phyloP scores from a whole-genome alignment of 257 asterid genomes.

The Haberlea rhodopensis region DNA sequence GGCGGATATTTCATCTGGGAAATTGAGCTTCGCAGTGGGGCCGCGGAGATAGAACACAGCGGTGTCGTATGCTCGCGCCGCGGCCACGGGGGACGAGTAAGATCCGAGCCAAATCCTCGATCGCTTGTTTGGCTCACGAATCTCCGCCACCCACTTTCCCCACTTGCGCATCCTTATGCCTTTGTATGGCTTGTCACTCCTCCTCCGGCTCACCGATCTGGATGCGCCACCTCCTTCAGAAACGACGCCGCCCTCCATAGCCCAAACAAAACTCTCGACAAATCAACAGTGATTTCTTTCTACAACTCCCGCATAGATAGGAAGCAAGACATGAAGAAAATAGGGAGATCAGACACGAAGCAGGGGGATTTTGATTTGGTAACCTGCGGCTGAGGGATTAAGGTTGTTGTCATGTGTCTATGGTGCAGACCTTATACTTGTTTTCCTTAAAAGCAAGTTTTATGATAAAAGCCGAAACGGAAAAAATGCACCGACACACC shows the following conservation, averaged over 20 bases:
- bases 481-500: slow-evolving; percentile 45
- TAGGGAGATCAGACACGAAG: slow-evolving; percentile 26
- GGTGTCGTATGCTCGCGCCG: slow-evolving; percentile 57
- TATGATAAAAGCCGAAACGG: too few species aligned
- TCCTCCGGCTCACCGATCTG: slow-evolving; percentile 30
- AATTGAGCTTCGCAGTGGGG: slow-evolving; percentile 47
- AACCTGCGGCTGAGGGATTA: slow-evolving; percentile 18
- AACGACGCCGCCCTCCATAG: slow-evolving; percentile 20
- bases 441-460: slow-evolving; percentile 16
- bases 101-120: slow-evolving; percentile 57
- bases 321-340: too few species aligned
- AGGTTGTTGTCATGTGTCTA: slow-evolving; percentile 22
- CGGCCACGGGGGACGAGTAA: slow-evolving; percentile 47
- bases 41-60: slow-evolving; percentile 53
- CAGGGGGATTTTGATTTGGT: slow-evolving; percentile 21
- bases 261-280: background rate
- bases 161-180: slow-evolving; percentile 63
- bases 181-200: slow-evolving; percentile 36
- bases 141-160: slow-evolving; percentile 67
- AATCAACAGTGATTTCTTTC: background rate
- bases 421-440: background rate
- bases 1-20: slow-evolving; percentile 32
- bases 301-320: slow-evolving; percentile 16
- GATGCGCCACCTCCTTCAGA: slow-evolving; percentile 18
- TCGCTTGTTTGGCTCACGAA: slow-evolving; percentile 52